Base-by-base conservation (phyloP, 768 basidiomycete genomes). In the Gymnopilus dilepis region DNA sequence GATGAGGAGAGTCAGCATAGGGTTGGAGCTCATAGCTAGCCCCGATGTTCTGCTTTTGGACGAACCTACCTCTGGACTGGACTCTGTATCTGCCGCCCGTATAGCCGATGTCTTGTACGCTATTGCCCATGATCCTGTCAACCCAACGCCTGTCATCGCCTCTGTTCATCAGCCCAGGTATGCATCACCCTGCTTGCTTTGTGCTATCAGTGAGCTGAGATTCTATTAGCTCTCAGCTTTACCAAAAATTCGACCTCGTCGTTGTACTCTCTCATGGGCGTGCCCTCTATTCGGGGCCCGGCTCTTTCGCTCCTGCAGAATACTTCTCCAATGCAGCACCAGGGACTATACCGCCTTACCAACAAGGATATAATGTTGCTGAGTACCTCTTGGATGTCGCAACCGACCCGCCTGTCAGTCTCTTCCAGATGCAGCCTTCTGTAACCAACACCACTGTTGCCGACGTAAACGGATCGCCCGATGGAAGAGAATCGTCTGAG, bases 311-410 rank as follows among this genome's bases (percentile, higher is more conserved):
- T 0, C 93, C 95, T 0, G 84, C 82, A 0, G 82, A 85, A 11
- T 82, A 91, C 71, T 92, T 96, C 69, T 79, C 84, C 0, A 75
- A 67, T 21, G 73, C 77, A 22, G 81, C 82, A 5, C 64, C 75
- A 3, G 73, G 68, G 1, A 70, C 74, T 3, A 75, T 83, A 3
- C 77, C 76, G 6, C 76, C 82, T 9, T 94, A 88, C 68, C 89
- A 85, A 7, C 81, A 86, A 51, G 94, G 93, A 0, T 95, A 96
- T 77, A 97, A 97, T 67, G 84, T 96, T 17, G 95, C 96, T 0
- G 96, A 98, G 72, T 92, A 96, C 69, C 82, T 97, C 11, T 81
- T 98, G 21, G 95, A 97, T 65, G 83, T 98, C 54, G 95, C 95
- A 1, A 89, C 86, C 67, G 85, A 86, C 51, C 81, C 86, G 0